Percentiles rank a stretch among this genome's conserved stretches.
These are phyloP conservation scores for Coriaria nepalensis DNA, from an alignment of 306 rosid genomes.

Conservation along the genomic window DNA sequence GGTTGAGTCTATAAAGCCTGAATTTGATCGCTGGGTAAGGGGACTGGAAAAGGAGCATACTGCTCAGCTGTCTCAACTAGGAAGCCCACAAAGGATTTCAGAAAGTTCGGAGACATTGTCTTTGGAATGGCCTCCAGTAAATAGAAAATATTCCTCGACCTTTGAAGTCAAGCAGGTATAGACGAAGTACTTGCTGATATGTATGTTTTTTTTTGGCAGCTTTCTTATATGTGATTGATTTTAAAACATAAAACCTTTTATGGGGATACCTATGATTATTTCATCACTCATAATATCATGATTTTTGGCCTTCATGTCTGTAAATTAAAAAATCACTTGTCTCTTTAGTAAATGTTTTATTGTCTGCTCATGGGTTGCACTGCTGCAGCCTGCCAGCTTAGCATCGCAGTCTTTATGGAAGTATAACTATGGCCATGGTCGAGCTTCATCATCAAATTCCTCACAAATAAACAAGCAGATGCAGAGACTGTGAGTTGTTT, in stretches of 20 bases:
- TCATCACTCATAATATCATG: too few species aligned
- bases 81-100: slow-evolving; percentile 23
- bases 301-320: too few species aligned
- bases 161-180: slow-evolving; percentile 41
- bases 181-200: background rate
- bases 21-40: slow-evolving; percentile 30
- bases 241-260: too few species aligned
- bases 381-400: slow-evolving; percentile 38
- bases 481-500: slow-evolving; percentile 61
- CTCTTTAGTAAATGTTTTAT: background rate
- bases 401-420: slow-evolving; percentile 56
- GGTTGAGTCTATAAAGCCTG: slow-evolving; percentile 70
- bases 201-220: background rate
- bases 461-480: slow-evolving; percentile 49
- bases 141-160: slow-evolving; percentile 24
- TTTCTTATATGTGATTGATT: too few species aligned
- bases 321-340: too few species aligned
- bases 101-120: slow-evolving; percentile 24
- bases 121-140: slow-evolving; percentile 40
- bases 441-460: slow-evolving; percentile 30
- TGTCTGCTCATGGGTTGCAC: background rate
- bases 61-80: slow-evolving; percentile 28
- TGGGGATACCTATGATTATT: too few species aligned
- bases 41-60: slow-evolving; percentile 37
- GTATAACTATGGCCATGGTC: slow-evolving; percentile 24